These are phyloP conservation scores for Starmerella etchellsii DNA, from an alignment of 805 yeast genomes.

Conservation along the genomic window DNA sequence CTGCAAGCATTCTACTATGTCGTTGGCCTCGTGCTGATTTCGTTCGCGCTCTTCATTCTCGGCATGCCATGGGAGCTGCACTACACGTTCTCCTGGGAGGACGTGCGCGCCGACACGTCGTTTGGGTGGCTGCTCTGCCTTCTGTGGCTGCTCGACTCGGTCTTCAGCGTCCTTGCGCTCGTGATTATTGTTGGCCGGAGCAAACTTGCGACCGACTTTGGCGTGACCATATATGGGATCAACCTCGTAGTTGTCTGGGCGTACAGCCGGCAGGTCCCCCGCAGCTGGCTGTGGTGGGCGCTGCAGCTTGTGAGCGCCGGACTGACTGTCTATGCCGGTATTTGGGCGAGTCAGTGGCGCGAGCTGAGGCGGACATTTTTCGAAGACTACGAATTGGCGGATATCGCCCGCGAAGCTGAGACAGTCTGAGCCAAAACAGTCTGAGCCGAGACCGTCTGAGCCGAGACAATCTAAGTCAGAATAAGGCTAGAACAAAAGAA, in stretches of 20 bases:
- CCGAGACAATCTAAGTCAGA: no score
- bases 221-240: conserved; percentile 78
- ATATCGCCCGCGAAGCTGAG: conserved; percentile 12
- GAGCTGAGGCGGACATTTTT: conserved; percentile 83
- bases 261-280: conserved; percentile 56
- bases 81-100: conserved; percentile 74
- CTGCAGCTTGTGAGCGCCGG: conserved; percentile 57
- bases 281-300: conserved; percentile 69
- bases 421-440: no score
- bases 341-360: conserved; percentile 84
- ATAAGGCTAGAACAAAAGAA: no score
- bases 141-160: conserved; percentile 73
- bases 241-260: conserved; percentile 59
- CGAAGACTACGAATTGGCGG: conserved; percentile 39
- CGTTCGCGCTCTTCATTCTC: conserved; percentile 48
- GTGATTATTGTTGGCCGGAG: conserved; percentile 84
- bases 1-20: conserved; percentile 69
- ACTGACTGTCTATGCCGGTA: conserved; percentile 65
- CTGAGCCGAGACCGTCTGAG: no score
- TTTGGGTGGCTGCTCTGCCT: conserved; percentile 62
- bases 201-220: conserved; percentile 92
- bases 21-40: conserved; percentile 56
- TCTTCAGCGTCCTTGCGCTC: conserved; percentile 71
- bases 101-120: conserved; percentile 59
- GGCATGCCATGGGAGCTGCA: conserved; percentile 57